phyloP scores from a whole-genome alignment of 2,329 filamentous ascomycete genomes.

The Diaporthe humulicola region DNA sequence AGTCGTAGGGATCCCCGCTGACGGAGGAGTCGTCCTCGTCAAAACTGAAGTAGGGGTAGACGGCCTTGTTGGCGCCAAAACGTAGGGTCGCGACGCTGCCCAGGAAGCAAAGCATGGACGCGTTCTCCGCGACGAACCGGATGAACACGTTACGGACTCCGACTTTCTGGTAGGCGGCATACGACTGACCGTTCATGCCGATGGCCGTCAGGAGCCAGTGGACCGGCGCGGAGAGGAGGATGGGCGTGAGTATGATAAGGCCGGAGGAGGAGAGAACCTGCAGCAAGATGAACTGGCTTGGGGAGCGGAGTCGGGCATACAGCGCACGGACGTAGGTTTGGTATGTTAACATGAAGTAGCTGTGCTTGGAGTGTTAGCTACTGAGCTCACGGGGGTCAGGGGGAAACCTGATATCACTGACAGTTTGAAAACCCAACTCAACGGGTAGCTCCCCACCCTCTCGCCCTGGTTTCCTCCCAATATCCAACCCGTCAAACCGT shows the following conservation, averaged over 20 bases:
- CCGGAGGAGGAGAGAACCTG: constrained; percentile 74
- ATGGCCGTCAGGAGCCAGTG: constrained; percentile 68
- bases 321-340: constrained; percentile 79
- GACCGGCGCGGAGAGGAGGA: constrained; percentile 72
- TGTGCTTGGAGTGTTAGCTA: constrained; percentile 44
- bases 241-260: constrained; percentile 73
- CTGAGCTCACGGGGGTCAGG: background rate
- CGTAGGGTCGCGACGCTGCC: constrained; percentile 76
- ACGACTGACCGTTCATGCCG: constrained; percentile 70
- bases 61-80: constrained; percentile 75
- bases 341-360: constrained; percentile 78
- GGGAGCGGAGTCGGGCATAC: constrained; percentile 76
- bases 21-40: constrained; percentile 58
- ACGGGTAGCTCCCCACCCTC: constrained; percentile 76
- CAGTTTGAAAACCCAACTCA: constrained; percentile 80
- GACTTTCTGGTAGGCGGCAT: constrained; percentile 75
- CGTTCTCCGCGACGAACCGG: constrained; percentile 75
- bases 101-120: constrained; percentile 77
- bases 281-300: constrained; percentile 74
- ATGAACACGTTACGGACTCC: constrained; percentile 77
- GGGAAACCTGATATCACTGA: constrained; percentile 52
- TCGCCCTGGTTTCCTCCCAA: constrained; percentile 75
- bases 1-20: constrained; percentile 56
- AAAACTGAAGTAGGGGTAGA: constrained; percentile 79
- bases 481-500: constrained; percentile 76